Conservation (phyloP, 129 eudicot species). For the Daucus carota region DNA sequence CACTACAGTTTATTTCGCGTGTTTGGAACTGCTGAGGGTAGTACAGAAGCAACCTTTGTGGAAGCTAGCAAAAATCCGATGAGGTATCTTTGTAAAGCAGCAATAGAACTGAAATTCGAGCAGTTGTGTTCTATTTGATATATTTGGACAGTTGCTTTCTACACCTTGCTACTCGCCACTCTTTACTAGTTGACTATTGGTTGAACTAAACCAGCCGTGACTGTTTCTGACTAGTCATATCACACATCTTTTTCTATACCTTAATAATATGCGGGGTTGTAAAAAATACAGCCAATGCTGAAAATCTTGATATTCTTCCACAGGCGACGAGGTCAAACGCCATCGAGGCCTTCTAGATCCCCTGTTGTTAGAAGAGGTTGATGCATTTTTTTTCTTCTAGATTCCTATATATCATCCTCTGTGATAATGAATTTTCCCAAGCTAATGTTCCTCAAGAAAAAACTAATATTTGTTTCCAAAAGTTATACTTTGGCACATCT, state of each 20-base stretch:
- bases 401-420: neutral
- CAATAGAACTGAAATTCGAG: neutral
- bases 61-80: slow-evolving; percentile 98
- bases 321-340: slow-evolving; percentile 82
- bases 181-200: neutral
- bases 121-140: neutral
- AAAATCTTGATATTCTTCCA: slow-evolving; percentile 5
- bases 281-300: neutral
- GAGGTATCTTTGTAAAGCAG: slow-evolving; percentile 44
- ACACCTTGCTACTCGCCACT: neutral
- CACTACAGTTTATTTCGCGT: slow-evolving; percentile 88
- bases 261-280: neutral
- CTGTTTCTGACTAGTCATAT: neutral
- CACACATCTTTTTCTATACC: neutral
- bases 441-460: neutral
- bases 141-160: neutral
- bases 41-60: slow-evolving; percentile 74
- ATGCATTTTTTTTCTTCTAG: neutral
- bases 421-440: neutral
- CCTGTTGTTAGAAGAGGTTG: slow-evolving; percentile 80
- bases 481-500: neutral
- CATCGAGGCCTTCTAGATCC: slow-evolving; percentile 83
- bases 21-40: slow-evolving; percentile 69
- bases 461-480: neutral
- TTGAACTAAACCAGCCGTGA: neutral